phyloP scores from a whole-genome alignment of 768 basidiomycete genomes.

The Podaxis sp. region DNA sequence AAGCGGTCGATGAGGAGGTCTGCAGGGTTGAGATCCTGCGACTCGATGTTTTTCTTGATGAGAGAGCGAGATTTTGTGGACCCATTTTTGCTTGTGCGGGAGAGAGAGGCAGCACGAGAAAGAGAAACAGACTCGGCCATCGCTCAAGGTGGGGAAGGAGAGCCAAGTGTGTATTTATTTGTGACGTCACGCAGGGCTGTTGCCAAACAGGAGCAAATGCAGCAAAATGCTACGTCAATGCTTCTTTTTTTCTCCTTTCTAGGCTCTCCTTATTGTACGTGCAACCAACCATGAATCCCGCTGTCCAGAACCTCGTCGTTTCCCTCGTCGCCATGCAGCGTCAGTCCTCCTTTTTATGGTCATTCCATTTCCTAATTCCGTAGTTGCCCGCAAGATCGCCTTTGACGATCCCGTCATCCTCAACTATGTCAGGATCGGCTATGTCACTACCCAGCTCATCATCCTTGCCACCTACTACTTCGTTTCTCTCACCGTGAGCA shows the following conservation, averaged over 20 bases:
- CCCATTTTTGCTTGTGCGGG: conserved; percentile 53
- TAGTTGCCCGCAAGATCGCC: conserved; percentile 88
- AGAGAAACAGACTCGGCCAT: conserved; percentile 26
- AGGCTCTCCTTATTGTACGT: background rate
- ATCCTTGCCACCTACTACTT: conserved; percentile 78
- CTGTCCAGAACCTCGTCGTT: conserved; percentile 77
- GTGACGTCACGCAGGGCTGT: background rate
- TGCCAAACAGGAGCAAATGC: conserved; percentile 5
- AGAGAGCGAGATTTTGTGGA: conserved; percentile 81
- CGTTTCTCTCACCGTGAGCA: conserved; percentile 63
- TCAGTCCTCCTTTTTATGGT: conserved; percentile 23
- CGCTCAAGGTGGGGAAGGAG: background rate
- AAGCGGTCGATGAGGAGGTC: conserved; percentile 97
- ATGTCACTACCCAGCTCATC: conserved; percentile 69
- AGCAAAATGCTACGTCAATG: background rate
- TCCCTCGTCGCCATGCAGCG: conserved; percentile 94
- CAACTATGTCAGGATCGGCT: conserved; percentile 78
- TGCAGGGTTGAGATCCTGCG: conserved; percentile 85
- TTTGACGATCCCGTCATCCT: conserved; percentile 86
- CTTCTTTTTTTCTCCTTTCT: background rate
- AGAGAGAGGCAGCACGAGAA: conserved; percentile 71
- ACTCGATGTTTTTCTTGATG: conserved; percentile 91
- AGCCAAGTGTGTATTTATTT: background rate
- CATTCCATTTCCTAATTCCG: background rate
- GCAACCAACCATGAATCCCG: conserved; percentile 61